Percentiles rank a stretch among this genome's conserved stretches.
These are phyloP conservation scores for Aspergillus amoenus DNA, from an alignment of 2,329 filamentous ascomycete species.

Conservation along the genomic window DNA sequence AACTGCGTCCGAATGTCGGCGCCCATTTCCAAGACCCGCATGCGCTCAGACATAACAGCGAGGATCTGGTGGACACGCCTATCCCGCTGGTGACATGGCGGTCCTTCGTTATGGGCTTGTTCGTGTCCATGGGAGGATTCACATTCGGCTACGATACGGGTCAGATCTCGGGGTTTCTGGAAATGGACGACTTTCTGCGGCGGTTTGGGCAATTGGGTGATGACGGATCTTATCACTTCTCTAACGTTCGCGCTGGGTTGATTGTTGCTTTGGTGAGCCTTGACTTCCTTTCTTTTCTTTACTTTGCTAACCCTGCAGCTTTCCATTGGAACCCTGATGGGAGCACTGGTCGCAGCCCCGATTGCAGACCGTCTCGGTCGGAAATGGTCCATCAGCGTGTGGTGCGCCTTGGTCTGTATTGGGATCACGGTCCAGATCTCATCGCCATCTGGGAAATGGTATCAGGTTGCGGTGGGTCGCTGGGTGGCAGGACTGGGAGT, in stretches of 20 bases:
- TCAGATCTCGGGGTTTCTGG: conserved; percentile 46
- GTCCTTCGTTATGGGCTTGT: conserved; percentile 35
- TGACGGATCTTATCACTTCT: conserved; percentile 37
- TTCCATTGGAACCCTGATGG: conserved; percentile 45
- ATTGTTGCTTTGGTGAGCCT: conserved; percentile 42
- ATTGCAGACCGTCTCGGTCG: conserved; percentile 45
- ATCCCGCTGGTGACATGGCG: conserved; percentile 30
- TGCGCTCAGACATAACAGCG: neutral
- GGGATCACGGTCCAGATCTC: conserved; percentile 47
- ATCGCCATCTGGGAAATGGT: conserved; percentile 37
- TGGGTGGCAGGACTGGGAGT: conserved; percentile 45
- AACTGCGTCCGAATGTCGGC: neutral
- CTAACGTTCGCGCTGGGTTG: conserved; percentile 42
- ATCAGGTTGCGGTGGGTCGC: conserved; percentile 44
- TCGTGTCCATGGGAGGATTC: conserved; percentile 49
- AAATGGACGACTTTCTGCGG: conserved; percentile 41
- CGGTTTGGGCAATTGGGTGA: conserved; percentile 35
- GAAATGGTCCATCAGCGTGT: conserved; percentile 42
- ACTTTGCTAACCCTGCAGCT: conserved; percentile 15
- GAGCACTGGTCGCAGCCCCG: conserved; percentile 41
- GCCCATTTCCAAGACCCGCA: neutral
- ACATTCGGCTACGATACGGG: conserved; percentile 45
- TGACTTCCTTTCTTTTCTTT: too few species aligned
- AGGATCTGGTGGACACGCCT: conserved; percentile 14
- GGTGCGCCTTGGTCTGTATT: conserved; percentile 39